phyloP scores from a whole-genome alignment of 805 yeast genomes.

The Lachancea cidri region DNA sequence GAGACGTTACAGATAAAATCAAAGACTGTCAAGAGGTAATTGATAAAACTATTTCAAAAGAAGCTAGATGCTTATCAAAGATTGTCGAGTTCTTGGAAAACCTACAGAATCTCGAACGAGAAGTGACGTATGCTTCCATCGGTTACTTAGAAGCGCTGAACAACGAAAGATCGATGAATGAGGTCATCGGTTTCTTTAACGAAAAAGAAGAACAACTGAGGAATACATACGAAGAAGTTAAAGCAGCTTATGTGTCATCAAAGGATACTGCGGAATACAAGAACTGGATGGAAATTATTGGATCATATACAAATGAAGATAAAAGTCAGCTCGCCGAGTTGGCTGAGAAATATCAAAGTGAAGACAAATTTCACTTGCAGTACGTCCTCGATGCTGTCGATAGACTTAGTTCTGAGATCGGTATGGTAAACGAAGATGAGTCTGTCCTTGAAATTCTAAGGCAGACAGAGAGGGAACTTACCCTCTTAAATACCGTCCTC shows the following conservation, averaged over 20 bases:
- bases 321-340: slow-evolving; percentile 36
- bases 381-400: slow-evolving; percentile 38
- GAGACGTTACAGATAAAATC: slow-evolving; percentile 40
- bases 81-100: slow-evolving; percentile 20
- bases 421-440: slow-evolving; percentile 34
- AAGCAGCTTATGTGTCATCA: slow-evolving; percentile 23
- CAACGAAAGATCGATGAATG: slow-evolving; percentile 30
- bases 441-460: slow-evolving; percentile 35
- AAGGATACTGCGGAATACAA: slow-evolving; percentile 24
- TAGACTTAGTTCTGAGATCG: slow-evolving; percentile 43
- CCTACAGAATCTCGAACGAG: slow-evolving; percentile 24
- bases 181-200: slow-evolving; percentile 28
- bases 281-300: slow-evolving; percentile 28
- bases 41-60: slow-evolving; percentile 15
- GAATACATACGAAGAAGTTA: slow-evolving; percentile 26
- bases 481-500: slow-evolving; percentile 16
- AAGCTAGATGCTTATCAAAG: slow-evolving; percentile 20
- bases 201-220: slow-evolving; percentile 26
- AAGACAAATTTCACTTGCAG: slow-evolving; percentile 36
- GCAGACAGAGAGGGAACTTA: slow-evolving; percentile 23
- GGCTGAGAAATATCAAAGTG: slow-evolving; percentile 36
- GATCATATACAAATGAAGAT: slow-evolving; percentile 36
- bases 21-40: slow-evolving; percentile 32
- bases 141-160: slow-evolving; percentile 38
- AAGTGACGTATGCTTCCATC: slow-evolving; percentile 26